Evolutionary conservation across 371 early-diverging fungal species (phyloP).

Genomic region (Parasitella parasitica): DNA sequence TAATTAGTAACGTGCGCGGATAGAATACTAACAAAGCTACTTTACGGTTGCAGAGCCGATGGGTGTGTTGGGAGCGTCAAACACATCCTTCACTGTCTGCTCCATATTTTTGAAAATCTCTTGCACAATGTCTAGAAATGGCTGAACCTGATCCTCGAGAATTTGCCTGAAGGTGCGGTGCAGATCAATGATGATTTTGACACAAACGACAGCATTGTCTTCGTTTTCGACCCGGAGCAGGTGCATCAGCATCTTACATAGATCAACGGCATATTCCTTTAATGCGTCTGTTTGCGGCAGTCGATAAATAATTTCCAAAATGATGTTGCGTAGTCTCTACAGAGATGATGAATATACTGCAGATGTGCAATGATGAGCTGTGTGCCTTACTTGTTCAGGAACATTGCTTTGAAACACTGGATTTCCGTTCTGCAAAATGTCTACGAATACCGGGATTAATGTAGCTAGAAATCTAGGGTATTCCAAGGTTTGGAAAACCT

Average conservation of each 20-base stretch:
- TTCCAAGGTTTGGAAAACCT: constrained; percentile 84
- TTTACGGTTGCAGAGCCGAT: constrained; percentile 56
- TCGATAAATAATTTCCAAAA: constrained; percentile 91
- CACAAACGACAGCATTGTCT: constrained; percentile 91
- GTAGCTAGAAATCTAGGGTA: constrained; percentile 75
- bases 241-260: constrained; percentile 69
- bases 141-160: constrained; percentile 85
- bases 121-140: constrained; percentile 88
- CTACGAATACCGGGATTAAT: constrained; percentile 84
- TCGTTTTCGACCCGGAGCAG: constrained; percentile 92
- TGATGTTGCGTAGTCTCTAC: constrained; percentile 87
- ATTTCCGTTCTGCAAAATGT: constrained; percentile 72
- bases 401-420: constrained; percentile 83
- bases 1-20: no score
- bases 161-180: constrained; percentile 80
- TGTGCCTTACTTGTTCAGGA: constrained; percentile 73
- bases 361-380: not conserved
- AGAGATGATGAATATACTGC: not conserved
- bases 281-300: constrained; percentile 85
- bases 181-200: constrained; percentile 95
- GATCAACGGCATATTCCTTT: constrained; percentile 58
- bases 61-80: constrained; percentile 68
- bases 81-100: constrained; percentile 77
- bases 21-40: not conserved
- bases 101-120: constrained; percentile 93